phyloP scores from a whole-genome alignment of 495 filamentous ascomycete species.

The Parachaetomium inaequale region DNA sequence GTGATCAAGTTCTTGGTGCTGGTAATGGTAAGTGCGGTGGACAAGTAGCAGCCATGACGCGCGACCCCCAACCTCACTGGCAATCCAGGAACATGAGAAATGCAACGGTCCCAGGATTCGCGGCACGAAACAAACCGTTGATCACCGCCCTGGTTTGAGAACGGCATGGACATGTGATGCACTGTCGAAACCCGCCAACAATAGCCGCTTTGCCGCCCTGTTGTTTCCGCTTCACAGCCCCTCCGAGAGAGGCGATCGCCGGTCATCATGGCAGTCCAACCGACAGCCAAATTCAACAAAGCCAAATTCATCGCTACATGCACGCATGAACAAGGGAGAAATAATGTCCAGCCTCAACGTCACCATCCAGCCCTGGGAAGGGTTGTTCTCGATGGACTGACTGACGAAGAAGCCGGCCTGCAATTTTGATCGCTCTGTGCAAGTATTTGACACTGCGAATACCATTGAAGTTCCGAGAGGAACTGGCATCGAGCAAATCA shows the following conservation, averaged over 20 bases:
- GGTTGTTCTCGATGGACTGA: conserved; percentile 41
- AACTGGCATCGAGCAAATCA: conserved; percentile 47
- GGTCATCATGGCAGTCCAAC: conserved; percentile 6
- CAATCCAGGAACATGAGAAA: too few relatives aligned
- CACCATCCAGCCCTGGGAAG: conserved; percentile 42
- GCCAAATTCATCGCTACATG: not conserved
- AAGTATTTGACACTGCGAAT: conserved; percentile 47
- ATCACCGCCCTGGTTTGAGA: conserved; percentile 18
- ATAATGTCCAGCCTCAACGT: conserved; percentile 44
- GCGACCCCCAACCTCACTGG: too few relatives aligned
- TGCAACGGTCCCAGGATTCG: conserved; percentile 21
- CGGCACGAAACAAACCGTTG: conserved; percentile 17
- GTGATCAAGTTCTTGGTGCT: not conserved
- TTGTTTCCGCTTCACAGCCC: not conserved
- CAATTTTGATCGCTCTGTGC: conserved; percentile 48
- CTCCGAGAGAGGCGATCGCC: conserved; percentile 12
- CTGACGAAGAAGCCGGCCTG: conserved; percentile 39
- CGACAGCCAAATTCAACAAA: not conserved
- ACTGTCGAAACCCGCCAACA: conserved; percentile 12
- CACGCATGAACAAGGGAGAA: not conserved
- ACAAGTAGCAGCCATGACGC: too few relatives aligned
- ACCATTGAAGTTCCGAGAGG: conserved; percentile 33
- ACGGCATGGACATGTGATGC: not conserved
- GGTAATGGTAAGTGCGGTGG: too few relatives aligned
- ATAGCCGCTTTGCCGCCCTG: conserved; percentile 15